Evolutionary conservation across 768 basidiomycete species (phyloP).

Genomic region (Paxillus rubicundulus): DNA sequence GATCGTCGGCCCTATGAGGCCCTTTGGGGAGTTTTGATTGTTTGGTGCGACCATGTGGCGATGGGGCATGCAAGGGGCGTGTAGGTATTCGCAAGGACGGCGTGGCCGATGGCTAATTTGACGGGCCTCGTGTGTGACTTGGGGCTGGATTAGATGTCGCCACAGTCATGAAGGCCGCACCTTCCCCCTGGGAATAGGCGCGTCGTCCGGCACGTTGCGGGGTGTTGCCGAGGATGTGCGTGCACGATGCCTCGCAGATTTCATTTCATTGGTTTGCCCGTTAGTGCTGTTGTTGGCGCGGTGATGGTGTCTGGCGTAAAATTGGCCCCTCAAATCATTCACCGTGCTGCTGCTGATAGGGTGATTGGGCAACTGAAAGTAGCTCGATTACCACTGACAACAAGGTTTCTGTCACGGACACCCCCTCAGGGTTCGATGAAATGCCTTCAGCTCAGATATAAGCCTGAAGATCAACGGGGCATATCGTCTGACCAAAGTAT

Average conservation of each 20-base stretch:
- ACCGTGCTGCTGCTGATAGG: slow-evolving; percentile 17
- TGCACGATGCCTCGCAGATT: slow-evolving; percentile 16
- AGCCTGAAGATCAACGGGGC: slow-evolving; percentile 3
- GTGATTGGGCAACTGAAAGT: neutral
- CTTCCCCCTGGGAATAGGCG: slow-evolving; percentile 15
- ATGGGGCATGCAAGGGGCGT: slow-evolving; percentile 9
- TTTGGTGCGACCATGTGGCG: slow-evolving; percentile 29
- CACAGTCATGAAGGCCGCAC: slow-evolving; percentile 7
- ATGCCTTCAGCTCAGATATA: slow-evolving; percentile 18
- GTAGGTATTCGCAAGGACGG: neutral
- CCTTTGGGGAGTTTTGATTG: slow-evolving; percentile 11
- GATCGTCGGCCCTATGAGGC: slow-evolving; percentile 25
- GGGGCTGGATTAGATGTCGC: neutral
- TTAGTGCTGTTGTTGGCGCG: slow-evolving; percentile 2
- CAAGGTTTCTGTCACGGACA: slow-evolving; percentile 4
- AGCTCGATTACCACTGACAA: neutral
- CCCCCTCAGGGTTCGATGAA: slow-evolving; percentile 1
- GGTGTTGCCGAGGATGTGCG: slow-evolving; percentile 8
- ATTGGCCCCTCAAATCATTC: slow-evolving; percentile 4
- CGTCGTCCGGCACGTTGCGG: slow-evolving; percentile 19
- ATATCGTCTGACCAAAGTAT: neutral
- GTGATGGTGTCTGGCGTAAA: slow-evolving; percentile 9
- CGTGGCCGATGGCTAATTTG: slow-evolving; percentile 4
- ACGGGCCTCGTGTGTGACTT: slow-evolving; percentile 19
- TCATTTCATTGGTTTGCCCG: slow-evolving; percentile 15